A percentile compares a stretch with the other conserved stretches of the same genome.
Conservation (phyloP, 106 monocot species). For the Platanthera zijinensis region DNA sequence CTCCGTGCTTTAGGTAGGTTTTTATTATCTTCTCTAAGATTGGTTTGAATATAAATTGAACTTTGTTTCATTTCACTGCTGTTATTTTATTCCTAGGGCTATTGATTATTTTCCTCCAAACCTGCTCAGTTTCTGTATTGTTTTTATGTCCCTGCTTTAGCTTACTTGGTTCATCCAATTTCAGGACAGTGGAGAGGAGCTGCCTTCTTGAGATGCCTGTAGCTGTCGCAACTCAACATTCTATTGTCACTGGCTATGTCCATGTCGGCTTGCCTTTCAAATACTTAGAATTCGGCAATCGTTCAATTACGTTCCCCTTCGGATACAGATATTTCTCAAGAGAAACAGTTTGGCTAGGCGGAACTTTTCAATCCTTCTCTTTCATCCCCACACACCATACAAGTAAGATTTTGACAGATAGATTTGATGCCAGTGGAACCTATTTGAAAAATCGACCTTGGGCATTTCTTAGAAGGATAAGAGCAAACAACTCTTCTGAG, state of each 20-base stretch:
- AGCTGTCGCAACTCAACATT: not conserved
- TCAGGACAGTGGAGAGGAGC: slow-evolving; percentile 1
- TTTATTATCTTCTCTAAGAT: not conserved
- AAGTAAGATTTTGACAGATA: slow-evolving; percentile 4
- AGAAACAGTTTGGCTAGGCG: slow-evolving; percentile 3
- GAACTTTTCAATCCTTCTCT: slow-evolving; percentile 5
- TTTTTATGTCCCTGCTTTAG: not conserved
- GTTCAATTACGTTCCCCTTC: not conserved
- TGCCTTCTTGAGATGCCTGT: not conserved
- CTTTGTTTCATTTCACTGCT: not conserved
- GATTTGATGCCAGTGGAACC: slow-evolving; percentile 22
- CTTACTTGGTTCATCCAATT: not conserved
- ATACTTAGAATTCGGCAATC: not conserved
- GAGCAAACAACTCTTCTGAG: slow-evolving; percentile 39
- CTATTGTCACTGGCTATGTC: not conserved
- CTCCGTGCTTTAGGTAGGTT: not conserved
- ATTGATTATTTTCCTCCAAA: not conserved
- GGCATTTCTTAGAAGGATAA: slow-evolving; percentile 10
- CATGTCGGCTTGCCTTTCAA: not conserved
- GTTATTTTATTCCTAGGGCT: not conserved
- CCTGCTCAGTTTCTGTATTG: not conserved
- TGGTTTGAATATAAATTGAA: not conserved
- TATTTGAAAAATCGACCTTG: slow-evolving; percentile 11
- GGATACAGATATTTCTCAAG: not conserved
- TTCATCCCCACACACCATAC: not conserved